These are phyloP conservation scores for Candida sakaeoensis DNA, from an alignment of 805 yeast genomes.

Conservation along the genomic window DNA sequence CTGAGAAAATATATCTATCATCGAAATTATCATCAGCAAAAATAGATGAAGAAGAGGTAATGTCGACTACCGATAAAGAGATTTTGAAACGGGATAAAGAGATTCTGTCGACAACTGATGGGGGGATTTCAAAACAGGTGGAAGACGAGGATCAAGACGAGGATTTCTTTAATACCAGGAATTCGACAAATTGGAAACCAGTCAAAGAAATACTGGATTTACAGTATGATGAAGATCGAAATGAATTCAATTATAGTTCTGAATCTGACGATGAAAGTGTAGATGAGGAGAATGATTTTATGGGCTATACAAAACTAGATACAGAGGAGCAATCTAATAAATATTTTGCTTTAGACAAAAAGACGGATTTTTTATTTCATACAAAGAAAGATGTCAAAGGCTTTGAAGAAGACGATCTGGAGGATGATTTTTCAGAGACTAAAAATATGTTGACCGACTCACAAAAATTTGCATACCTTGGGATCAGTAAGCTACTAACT, in stretches of 20 bases:
- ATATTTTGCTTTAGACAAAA: constrained; percentile 48
- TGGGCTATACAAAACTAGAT: constrained; percentile 84
- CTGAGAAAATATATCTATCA: constrained; percentile 7
- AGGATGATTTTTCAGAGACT: constrained; percentile 74
- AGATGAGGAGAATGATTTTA: constrained; percentile 39
- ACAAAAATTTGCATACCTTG: constrained; percentile 90
- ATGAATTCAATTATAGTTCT: constrained; percentile 49
- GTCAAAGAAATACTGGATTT: constrained; percentile 79
- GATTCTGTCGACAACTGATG: neutral
- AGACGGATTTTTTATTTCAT: constrained; percentile 50
- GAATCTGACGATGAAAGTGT: constrained; percentile 20
- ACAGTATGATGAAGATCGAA: constrained; percentile 79
- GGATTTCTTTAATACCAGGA: constrained; percentile 36
- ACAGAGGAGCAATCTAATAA: constrained; percentile 82
- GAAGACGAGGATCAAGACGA: constrained; percentile 15
- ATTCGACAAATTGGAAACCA: constrained; percentile 64
- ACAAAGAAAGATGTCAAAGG: constrained; percentile 15
- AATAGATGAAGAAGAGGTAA: neutral
- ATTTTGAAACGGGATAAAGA: no score
- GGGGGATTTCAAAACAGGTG: neutral
- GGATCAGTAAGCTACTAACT: constrained; percentile 69
- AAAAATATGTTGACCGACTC: constrained; percentile 75
- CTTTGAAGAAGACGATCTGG: constrained; percentile 32
- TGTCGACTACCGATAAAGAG: neutral
- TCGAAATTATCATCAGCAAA: constrained; percentile 1